Conservation (phyloP, 1,139 yeast genomes). For the Geotrichum carabidarum region DNA sequence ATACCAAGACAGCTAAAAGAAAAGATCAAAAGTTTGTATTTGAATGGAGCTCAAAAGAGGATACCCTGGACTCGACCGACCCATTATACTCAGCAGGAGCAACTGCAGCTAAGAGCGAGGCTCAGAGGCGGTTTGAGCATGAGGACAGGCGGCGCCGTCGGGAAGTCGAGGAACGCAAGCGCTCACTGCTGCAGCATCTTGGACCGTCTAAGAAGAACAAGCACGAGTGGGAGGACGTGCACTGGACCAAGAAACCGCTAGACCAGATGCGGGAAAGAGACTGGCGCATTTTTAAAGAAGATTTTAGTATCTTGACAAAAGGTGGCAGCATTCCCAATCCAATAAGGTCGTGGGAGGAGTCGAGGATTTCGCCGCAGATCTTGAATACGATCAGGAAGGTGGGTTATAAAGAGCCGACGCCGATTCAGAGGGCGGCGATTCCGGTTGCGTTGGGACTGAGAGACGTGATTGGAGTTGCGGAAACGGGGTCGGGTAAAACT, state of each 20-base stretch:
- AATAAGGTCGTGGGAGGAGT: conserved; percentile 67
- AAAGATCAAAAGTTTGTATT: conserved; percentile 48
- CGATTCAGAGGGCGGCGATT: conserved; percentile 83
- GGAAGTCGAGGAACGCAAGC: conserved; percentile 21
- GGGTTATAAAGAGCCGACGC: conserved; percentile 65
- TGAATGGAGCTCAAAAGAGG: conserved; percentile 67
- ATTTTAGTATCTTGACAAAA: conserved; percentile 58
- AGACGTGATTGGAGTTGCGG: conserved; percentile 87
- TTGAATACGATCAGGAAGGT: conserved; percentile 40
- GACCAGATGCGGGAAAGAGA: conserved; percentile 71
- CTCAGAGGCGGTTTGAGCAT: conserved; percentile 34
- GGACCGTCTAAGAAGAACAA: conserved; percentile 11
- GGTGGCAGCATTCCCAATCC: conserved; percentile 57
- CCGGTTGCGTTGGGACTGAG: conserved; percentile 59
- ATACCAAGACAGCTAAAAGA: conserved; percentile 12
- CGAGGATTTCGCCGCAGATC: conserved; percentile 46
- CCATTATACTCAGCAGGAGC: conserved; percentile 38
- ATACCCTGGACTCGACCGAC: conserved; percentile 48
- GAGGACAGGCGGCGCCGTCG: conserved; percentile 24
- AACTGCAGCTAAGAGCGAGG: background rate
- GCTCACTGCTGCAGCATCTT: conserved; percentile 21
- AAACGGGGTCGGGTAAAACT: conserved; percentile 95
- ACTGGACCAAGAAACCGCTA: conserved; percentile 68
- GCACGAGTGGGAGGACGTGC: conserved; percentile 39
- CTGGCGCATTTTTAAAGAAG: conserved; percentile 85